phyloP scores from a whole-genome alignment of 2,329 filamentous ascomycete species.

The Penicillium sp. region DNA sequence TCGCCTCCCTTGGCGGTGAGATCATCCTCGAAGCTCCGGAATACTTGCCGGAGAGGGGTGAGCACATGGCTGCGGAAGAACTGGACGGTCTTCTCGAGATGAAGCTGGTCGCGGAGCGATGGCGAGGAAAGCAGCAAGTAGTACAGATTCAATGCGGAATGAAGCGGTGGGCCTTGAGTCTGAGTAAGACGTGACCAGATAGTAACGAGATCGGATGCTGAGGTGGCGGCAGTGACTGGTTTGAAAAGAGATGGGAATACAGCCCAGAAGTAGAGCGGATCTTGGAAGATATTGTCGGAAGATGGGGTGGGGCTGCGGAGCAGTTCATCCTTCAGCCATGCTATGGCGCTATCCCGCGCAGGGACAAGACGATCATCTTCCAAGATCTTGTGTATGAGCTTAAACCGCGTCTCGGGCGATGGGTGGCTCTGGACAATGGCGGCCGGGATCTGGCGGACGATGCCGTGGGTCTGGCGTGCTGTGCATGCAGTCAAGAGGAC shows the following conservation, averaged over 20 bases:
- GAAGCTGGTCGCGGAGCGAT: conserved; percentile 41
- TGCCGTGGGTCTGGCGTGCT: conserved; percentile 29
- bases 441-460: conserved; percentile 31
- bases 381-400: conserved; percentile 48
- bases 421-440: conserved; percentile 45
- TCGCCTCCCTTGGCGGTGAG: conserved; percentile 30
- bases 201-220: conserved; percentile 30
- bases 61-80: conserved; percentile 30
- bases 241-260: conserved; percentile 48
- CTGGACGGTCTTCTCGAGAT: conserved; percentile 34
- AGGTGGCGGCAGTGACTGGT: conserved; percentile 36
- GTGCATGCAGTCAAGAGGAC: conserved; percentile 38
- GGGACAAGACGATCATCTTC: conserved; percentile 48
- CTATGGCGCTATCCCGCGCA: conserved; percentile 50
- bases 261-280: conserved; percentile 31
- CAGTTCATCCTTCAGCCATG: conserved; percentile 54
- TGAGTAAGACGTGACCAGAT: conserved; percentile 46
- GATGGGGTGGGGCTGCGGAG: conserved; percentile 35
- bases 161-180: conserved; percentile 41
- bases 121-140: conserved; percentile 47
- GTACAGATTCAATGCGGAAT: conserved; percentile 52
- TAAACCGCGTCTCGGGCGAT: conserved; percentile 44
- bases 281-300: conserved; percentile 26
- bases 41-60: conserved; percentile 26
- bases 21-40: conserved; percentile 28